Percentiles rank a stretch among this genome's conserved stretches.
These are phyloP conservation scores for Curvularia lunata DNA, from an alignment of 2,329 filamentous ascomycete genomes.

Conservation along the genomic window DNA sequence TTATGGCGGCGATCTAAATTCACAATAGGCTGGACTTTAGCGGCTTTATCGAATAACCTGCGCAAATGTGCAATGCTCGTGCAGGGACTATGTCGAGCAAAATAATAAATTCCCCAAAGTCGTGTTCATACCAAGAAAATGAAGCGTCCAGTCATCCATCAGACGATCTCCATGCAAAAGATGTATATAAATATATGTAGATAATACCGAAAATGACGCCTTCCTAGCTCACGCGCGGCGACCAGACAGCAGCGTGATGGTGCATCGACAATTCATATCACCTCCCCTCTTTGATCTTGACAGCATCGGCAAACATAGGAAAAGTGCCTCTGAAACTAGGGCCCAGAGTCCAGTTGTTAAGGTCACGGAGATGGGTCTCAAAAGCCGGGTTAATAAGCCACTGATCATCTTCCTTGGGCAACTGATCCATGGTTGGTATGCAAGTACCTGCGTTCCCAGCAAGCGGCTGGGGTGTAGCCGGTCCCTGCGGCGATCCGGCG, in stretches of 20 bases:
- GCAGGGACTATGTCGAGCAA: background rate
- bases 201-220: conserved; percentile 9
- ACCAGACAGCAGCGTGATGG: background rate
- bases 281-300: conserved; percentile 43
- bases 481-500: conserved; percentile 34
- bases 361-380: conserved; percentile 74
- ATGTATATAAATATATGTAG: conserved; percentile 10
- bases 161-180: background rate
- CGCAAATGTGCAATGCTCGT: background rate
- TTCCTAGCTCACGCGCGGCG: conserved; percentile 6
- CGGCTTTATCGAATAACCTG: background rate
- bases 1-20: background rate
- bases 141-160: background rate
- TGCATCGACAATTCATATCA: conserved; percentile 24
- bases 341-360: conserved; percentile 84
- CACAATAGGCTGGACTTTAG: background rate
- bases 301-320: conserved; percentile 57
- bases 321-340: conserved; percentile 70
- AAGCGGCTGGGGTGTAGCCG: conserved; percentile 31
- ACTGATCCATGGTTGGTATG: conserved; percentile 10
- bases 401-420: conserved; percentile 59
- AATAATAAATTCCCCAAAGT: conserved; percentile 11
- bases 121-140: conserved; percentile 14
- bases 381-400: conserved; percentile 86
- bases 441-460: conserved; percentile 27